These are phyloP conservation scores for Taiozyma sp. DNA, from an alignment of 1,139 yeast species.

Conservation along the genomic window DNA sequence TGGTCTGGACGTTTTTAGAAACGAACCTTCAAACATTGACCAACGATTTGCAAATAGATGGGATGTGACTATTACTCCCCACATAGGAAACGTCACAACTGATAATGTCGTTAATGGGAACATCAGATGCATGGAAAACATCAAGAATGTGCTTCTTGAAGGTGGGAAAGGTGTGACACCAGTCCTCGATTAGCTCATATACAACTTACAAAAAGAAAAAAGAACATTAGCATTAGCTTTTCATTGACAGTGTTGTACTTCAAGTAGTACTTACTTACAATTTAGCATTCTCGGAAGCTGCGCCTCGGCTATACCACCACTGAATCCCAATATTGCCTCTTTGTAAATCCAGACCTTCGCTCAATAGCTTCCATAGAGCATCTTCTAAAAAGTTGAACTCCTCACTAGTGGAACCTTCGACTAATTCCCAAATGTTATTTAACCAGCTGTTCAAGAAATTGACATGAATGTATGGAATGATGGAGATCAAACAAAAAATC, in stretches of 20 bases:
- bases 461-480: constrained; percentile 51
- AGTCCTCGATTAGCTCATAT: constrained; percentile 4
- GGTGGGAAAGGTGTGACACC: constrained; percentile 18
- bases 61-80: constrained; percentile 75
- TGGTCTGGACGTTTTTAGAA: constrained; percentile 76
- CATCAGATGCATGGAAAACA: constrained; percentile 19
- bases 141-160: constrained; percentile 17
- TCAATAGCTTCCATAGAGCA: constrained; percentile 35
- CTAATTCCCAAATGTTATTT: constrained; percentile 37
- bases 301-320: constrained; percentile 52
- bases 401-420: constrained; percentile 23
- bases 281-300: neutral
- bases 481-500: constrained; percentile 40
- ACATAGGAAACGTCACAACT: constrained; percentile 41
- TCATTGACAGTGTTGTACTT: neutral
- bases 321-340: constrained; percentile 55
- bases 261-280: neutral
- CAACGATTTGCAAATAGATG: constrained; percentile 48
- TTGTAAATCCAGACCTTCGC: constrained; percentile 49
- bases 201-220: neutral
- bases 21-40: constrained; percentile 55
- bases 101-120: constrained; percentile 18
- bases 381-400: constrained; percentile 32
- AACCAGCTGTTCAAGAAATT: constrained; percentile 43
- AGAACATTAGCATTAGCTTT: neutral